phyloP scores from a whole-genome alignment of 768 basidiomycete genomes.

The Calocybe gangraenosa region DNA sequence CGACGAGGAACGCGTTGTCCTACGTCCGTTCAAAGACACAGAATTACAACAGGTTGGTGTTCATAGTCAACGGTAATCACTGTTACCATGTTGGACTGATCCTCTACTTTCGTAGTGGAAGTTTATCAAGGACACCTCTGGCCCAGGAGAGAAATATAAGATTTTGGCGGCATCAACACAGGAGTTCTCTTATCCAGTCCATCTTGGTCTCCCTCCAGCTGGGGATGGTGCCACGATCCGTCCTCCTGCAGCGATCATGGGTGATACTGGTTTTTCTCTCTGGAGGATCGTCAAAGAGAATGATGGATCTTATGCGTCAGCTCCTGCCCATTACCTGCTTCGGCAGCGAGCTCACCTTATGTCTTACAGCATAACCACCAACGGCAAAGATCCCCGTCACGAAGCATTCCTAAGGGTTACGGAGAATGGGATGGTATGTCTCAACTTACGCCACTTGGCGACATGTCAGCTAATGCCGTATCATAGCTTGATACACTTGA shows the following conservation, averaged over 20 bases:
- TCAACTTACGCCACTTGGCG: neutral
- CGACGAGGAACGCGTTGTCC: too few species aligned
- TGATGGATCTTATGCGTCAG: slow-evolving; percentile 5
- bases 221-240: neutral
- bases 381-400: neutral
- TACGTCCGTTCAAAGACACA: too few species aligned
- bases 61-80: too few species aligned
- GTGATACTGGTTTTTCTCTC: neutral
- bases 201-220: neutral
- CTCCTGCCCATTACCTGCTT: neutral
- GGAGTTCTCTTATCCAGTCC: neutral
- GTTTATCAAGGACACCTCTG: slow-evolving; percentile 5
- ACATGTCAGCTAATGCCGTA: neutral
- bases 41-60: too few species aligned
- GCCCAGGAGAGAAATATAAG: slow-evolving; percentile 3
- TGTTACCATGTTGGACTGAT: too few species aligned
- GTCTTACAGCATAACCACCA: neutral
- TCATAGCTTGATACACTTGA: slow-evolving; percentile 1
- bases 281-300: slow-evolving; percentile 3
- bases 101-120: too few species aligned
- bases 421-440: slow-evolving; percentile 3
- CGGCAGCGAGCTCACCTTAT: neutral
- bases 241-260: neutral
- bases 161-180: slow-evolving; percentile 7
- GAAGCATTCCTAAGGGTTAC: slow-evolving; percentile 4